Conservation (phyloP, 805 yeast species). For the Metschnikowia corniflorae region DNA sequence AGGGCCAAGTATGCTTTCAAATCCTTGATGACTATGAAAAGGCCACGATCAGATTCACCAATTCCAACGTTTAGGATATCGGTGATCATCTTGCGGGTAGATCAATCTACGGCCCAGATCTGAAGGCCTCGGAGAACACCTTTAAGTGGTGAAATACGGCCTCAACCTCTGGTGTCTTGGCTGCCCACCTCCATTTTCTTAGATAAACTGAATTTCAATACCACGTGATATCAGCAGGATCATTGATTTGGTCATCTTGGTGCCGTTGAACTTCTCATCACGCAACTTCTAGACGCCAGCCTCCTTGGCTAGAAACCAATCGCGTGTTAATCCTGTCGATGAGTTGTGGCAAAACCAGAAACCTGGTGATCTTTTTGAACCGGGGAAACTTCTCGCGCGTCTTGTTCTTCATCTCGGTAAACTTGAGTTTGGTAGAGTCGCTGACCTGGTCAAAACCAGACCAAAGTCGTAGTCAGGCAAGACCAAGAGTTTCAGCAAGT, state of each 20-base stretch:
- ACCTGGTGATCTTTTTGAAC: no score
- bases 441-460: conserved; percentile 33
- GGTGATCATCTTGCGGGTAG: conserved; percentile 90
- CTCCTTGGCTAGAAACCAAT: conserved; percentile 81
- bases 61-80: conserved; percentile 97
- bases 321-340: conserved; percentile 73
- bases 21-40: conserved; percentile 99
- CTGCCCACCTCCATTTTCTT: conserved; percentile 89
- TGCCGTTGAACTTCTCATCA: conserved; percentile 89
- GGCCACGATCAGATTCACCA: conserved; percentile 98
- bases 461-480: conserved; percentile 42
- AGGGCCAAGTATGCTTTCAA: conserved; percentile 82
- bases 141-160: conserved; percentile 92
- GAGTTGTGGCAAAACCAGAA: no score
- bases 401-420: conserved; percentile 33
- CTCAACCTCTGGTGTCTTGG: conserved; percentile 85
- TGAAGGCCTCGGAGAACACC: conserved; percentile 84
- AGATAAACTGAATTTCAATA: conserved; percentile 87
- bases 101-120: conserved; percentile 95
- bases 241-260: conserved; percentile 93
- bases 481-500: conserved; percentile 35
- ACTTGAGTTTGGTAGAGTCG: conserved; percentile 33
- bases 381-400: conserved; percentile 31
- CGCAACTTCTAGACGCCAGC: conserved; percentile 84
- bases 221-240: conserved; percentile 95